These are phyloP conservation scores for Epichloe scottii DNA, from an alignment of 2,329 filamentous ascomycete genomes.

Conservation along the genomic window DNA sequence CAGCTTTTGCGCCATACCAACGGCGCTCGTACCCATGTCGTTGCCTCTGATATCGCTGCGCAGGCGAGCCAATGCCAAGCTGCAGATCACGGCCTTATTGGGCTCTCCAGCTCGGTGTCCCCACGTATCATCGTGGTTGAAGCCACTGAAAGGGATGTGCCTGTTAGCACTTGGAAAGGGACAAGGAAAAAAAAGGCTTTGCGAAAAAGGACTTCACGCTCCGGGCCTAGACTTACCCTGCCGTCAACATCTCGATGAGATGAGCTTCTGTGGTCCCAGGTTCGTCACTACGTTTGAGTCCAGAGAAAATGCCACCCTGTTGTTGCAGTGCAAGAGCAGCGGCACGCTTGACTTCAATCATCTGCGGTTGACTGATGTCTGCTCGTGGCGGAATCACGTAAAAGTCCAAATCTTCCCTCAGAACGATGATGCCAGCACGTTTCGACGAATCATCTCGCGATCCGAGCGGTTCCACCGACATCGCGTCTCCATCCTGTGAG, in stretches of 20 bases:
- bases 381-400: constrained; percentile 83
- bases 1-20: constrained; percentile 97
- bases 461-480: constrained; percentile 61
- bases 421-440: constrained; percentile 93
- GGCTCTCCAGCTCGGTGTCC: constrained; percentile 95
- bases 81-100: constrained; percentile 97
- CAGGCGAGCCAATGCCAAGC: constrained; percentile 80
- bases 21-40: constrained; percentile 61
- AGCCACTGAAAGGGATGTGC: constrained; percentile 49
- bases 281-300: constrained; percentile 88
- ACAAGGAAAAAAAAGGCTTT: not conserved
- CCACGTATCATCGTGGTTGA: constrained; percentile 92
- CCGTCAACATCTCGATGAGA: constrained; percentile 97
- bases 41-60: constrained; percentile 84
- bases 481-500: constrained; percentile 48
- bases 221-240: constrained; percentile 54
- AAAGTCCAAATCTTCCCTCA: constrained; percentile 93
- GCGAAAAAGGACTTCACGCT: not conserved
- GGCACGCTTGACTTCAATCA: constrained; percentile 92
- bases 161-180: not conserved
- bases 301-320: constrained; percentile 93
- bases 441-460: constrained; percentile 62
- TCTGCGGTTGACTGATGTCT: constrained; percentile 76
- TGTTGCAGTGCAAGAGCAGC: constrained; percentile 74
- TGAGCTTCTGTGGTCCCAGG: constrained; percentile 94